These are phyloP conservation scores for Arctostaphylos glauca DNA, from an alignment of 148 eudicot genomes.

Conservation along the genomic window DNA sequence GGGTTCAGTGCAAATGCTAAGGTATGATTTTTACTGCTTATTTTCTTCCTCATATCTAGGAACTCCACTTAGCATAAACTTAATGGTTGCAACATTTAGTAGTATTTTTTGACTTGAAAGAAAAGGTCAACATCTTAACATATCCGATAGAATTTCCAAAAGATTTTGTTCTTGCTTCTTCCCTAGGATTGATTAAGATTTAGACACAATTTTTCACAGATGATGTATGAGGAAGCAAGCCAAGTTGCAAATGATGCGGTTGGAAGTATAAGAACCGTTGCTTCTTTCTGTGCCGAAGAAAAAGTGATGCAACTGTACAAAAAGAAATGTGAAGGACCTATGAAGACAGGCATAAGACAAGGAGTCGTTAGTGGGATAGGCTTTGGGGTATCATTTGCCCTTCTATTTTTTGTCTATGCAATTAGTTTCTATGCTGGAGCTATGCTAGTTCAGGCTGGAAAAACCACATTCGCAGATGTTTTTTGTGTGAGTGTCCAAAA, in stretches of 20 bases:
- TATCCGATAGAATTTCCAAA: background rate
- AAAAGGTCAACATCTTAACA: background rate
- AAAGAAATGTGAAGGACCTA: slow-evolving; percentile 55
- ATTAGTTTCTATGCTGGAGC: slow-evolving; percentile 59
- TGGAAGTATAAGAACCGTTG: slow-evolving; percentile 75
- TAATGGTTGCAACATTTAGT: background rate
- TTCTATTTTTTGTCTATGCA: slow-evolving; percentile 45
- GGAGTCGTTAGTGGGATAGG: slow-evolving; percentile 59
- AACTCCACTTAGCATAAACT: background rate
- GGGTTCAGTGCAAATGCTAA: slow-evolving; percentile 87
- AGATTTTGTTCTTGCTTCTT: background rate
- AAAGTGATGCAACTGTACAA: slow-evolving; percentile 53
- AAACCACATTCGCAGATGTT: slow-evolving; percentile 45
- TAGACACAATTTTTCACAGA: slow-evolving; percentile 24
- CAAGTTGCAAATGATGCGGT: slow-evolving; percentile 83
- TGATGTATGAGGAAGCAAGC: slow-evolving; percentile 70
- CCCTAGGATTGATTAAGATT: background rate
- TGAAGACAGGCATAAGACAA: slow-evolving; percentile 43
- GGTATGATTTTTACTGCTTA: slow-evolving; percentile 30
- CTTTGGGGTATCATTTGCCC: slow-evolving; percentile 44
- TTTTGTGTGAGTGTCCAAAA: slow-evolving; percentile 37
- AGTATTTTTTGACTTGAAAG: background rate
- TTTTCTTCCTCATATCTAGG: background rate
- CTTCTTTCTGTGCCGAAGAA: slow-evolving; percentile 73
- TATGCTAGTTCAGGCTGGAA: slow-evolving; percentile 46